Evolutionary conservation across 768 basidiomycete species (phyloP).

Genomic region (Phlegmacium glaucopus): DNA sequence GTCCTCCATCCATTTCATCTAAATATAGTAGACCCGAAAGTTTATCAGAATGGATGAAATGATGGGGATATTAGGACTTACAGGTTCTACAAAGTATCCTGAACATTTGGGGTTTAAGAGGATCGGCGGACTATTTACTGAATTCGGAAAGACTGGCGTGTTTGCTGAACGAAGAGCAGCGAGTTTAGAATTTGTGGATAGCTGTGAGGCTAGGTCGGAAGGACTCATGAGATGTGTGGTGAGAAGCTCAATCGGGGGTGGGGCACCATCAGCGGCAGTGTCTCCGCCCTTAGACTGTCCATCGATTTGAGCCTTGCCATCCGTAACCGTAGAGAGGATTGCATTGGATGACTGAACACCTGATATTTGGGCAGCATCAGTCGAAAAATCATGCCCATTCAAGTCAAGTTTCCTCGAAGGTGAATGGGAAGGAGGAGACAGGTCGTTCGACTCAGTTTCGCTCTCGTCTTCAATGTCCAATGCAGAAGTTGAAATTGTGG

Average conservation of each 20-base stretch:
- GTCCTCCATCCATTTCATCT: slow-evolving; percentile 97
- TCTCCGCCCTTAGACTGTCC: background rate
- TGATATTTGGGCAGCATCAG: slow-evolving; percentile 31
- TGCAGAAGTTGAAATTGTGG: slow-evolving; percentile 47
- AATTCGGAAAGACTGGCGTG: background rate
- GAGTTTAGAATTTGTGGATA: slow-evolving; percentile 40
- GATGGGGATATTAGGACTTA: slow-evolving; percentile 35
- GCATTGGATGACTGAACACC: slow-evolving; percentile 43
- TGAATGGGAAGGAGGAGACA: background rate
- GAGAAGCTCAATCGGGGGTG: slow-evolving; percentile 8
- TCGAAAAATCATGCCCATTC: slow-evolving; percentile 15
- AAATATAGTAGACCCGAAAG: background rate
- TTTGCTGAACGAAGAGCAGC: slow-evolving; percentile 32
- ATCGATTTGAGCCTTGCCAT: slow-evolving; percentile 7
- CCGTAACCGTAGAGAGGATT: slow-evolving; percentile 26
- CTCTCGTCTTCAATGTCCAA: slow-evolving; percentile 42
- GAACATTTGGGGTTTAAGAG: slow-evolving; percentile 83
- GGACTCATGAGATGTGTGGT: slow-evolving; percentile 33
- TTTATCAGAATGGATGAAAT: background rate
- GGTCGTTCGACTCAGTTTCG: background rate
- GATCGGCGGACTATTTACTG: slow-evolving; percentile 55
- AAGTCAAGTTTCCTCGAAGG: slow-evolving; percentile 4
- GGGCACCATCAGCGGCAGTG: background rate
- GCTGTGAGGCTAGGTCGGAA: slow-evolving; percentile 38
- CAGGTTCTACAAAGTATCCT: slow-evolving; percentile 96